Evolutionary conservation across 2,329 filamentous ascomycete species (phyloP), one percentile per base, ranked within the genome.

Genomic region (Peltaster fructicola): DNA sequence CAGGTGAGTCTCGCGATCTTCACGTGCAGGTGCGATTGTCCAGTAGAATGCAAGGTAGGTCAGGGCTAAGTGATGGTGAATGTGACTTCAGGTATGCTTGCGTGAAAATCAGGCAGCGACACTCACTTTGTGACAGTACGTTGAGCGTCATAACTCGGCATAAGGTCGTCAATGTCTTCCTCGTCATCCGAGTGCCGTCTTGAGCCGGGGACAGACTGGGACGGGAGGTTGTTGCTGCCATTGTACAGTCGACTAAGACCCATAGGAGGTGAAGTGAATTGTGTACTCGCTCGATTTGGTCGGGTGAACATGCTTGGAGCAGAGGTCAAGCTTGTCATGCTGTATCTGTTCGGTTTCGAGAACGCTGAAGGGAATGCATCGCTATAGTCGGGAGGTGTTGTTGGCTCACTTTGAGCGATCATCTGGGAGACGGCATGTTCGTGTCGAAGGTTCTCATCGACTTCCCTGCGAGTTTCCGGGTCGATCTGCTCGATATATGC

Each of bases 301-400:
- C 80, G 71, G 47, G 41, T 52, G 15, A 34, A 36, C 36, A 54
- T 45, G 22, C 77, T 76, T 4, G 76, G 77, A 20, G 81, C 77
- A 17, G 81, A 85, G 21, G 76, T 75, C 43, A 93, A 62, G 55
- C 79, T 88, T 17, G 82, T 84, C 32, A 78, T 77, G 26, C 85
- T 91, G 57, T 91, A 85, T 33, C 84, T 70, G 48, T 84, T 84
- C 20, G 81, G 78, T 20, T 81, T 71, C 27, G 80, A 81, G 46
- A 88, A 78, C 37, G 72, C 28, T 77, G 35, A 39, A 4, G 43
- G 29, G 43, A 91, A 85, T 33, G 68, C 70, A 36, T 91, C 81
- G 40, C 73, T 74, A 50, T 88, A 85, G 51, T 95, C 88, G 15
- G 88, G 88, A 12, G 88, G 88, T 12, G 88, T 98, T 2, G 88